These are phyloP conservation scores for Paulownia fortunei DNA, from an alignment of 257 asterid species.

Conservation along the genomic window DNA sequence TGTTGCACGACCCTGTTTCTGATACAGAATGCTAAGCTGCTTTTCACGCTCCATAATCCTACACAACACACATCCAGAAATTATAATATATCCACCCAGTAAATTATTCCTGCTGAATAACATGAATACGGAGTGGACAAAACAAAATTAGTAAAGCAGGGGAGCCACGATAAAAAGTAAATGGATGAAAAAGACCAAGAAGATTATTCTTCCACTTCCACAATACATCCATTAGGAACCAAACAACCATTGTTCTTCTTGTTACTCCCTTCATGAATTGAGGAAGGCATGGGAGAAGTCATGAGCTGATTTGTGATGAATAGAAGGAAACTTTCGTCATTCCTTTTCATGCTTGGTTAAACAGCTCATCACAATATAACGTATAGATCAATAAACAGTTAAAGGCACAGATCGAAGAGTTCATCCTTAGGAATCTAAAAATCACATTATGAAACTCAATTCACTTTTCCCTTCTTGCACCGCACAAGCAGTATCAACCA, in stretches of 20 bases:
- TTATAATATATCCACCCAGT: not conserved
- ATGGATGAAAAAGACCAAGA: conserved; percentile 7
- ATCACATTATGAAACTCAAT: conserved; percentile 3
- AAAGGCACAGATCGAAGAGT: not conserved
- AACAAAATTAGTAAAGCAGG: not conserved
- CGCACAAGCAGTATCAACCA: not conserved
- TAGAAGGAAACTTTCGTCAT: not conserved
- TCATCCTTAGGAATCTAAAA: not conserved
- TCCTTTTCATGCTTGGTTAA: not conserved
- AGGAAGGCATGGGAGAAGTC: not conserved
- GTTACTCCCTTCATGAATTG: not conserved
- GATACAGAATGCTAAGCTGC: conserved; percentile 97
- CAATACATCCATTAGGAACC: conserved; percentile 3
- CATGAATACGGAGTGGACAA: conserved; percentile 21
- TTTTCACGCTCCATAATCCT: conserved; percentile 99
- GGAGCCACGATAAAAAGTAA: not conserved
- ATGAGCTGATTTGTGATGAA: conserved; percentile 12
- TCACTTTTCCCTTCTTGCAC: not conserved
- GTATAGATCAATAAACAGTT: not conserved
- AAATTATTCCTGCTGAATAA: conserved; percentile 12
- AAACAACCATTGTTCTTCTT: conserved; percentile 16
- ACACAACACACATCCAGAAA: conserved; percentile 28
- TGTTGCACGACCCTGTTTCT: conserved; percentile 99
- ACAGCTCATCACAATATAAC: not conserved
- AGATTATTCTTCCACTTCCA: not conserved